Base-by-base conservation (phyloP, 768 basidiomycete genomes). In the Trametes meyenii region DNA sequence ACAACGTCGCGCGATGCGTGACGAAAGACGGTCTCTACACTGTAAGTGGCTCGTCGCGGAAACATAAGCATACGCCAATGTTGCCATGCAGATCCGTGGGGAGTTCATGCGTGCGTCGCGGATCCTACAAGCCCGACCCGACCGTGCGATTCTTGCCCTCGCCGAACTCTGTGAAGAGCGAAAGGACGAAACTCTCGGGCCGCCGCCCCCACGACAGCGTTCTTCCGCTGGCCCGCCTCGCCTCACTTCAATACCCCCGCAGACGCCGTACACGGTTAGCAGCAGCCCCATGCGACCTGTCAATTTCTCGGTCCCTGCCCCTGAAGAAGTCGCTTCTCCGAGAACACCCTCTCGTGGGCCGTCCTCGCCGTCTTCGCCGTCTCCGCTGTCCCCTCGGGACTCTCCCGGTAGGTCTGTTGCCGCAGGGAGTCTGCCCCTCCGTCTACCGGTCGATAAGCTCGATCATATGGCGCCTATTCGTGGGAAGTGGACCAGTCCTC, bases 71-170 rank as follows among this genome's bases (percentile, higher is more conserved):
- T 58, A 39, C 23, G 51, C 36, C 35, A 33, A 44, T 29, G 14
- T 13, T 17, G 10, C 42, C 44, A 33, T 46, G 8, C 66, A 98
- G 96, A 95, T 99, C 70, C 95, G 96, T 14, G 96, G 96, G 10
- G 96, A 98, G 77, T 96, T 99, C 73, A 96, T 96, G 93, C 89
- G 96, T 38, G 96, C 96, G 5, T 87, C 89, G 23, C 83, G 94
- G 57, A 92, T 98, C 58, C 79, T 99, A 36, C 81, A 87, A 12
- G 78, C 81, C 64, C 88, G 89, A 33, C 93, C 92, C 1, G 90
- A 90, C 56, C 87, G 92, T 50, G 92, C 91, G 8, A 85, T 90
- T 35, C 74, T 89, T 19, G 90, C 92, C 5, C 80, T 98, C 17
- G 87, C 94, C 1, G 90, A 95, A 66, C 85, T 99, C 13, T 97